Base-by-base conservation (phyloP, 2,329 filamentous ascomycete genomes). In the Aspergillus quadrilineatus region DNA sequence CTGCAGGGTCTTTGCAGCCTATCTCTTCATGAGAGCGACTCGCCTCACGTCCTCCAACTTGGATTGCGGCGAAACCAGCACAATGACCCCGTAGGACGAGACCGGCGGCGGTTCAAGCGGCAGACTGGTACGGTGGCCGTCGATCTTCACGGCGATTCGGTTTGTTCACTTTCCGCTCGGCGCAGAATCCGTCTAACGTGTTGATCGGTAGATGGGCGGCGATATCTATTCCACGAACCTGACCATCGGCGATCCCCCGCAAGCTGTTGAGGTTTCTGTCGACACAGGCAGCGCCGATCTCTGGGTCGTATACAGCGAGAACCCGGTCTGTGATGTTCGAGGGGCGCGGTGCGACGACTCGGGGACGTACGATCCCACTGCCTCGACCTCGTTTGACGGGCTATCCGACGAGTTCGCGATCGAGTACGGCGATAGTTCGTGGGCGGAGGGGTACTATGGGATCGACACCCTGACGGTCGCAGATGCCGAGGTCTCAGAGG, bases 321-420 rank as follows among this genome's bases (percentile, higher is more conserved):
- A 71, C 48, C 92, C 89, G 0, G 56, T 69, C 6, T 66, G 71
- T 4, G 65, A 68, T 0, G 47, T 41, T 10, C 67, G 68, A 1
- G 53, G 53, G 15, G 68, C 79, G 12, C 80, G 81, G 1, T 94
- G 90, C 67, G 66, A 73, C 5, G 75, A 73, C 15, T 82, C 84
- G 1, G 90, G 89, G 12, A 85, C 85, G 1, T 96, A 92, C 72
- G 71, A 75, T 43, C 82, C 89, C 41, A 88, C 89, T 69, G 73
- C 78, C 1, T 94, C 90, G 0, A 89, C 87, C 1, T 89, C 89
- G 2, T 92, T 91, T 71, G 69, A 79, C 26, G 88, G 86, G 66
- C 73, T 94, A 50, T 85, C 85, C 64, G 85, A 82, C 68, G 79
- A 83, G 57, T 95, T 95, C 77, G 90, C 92, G 75, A 94, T 94